These are phyloP conservation scores for Jamesozyma piceae DNA, from an alignment of 805 yeast species.

Conservation along the genomic window DNA sequence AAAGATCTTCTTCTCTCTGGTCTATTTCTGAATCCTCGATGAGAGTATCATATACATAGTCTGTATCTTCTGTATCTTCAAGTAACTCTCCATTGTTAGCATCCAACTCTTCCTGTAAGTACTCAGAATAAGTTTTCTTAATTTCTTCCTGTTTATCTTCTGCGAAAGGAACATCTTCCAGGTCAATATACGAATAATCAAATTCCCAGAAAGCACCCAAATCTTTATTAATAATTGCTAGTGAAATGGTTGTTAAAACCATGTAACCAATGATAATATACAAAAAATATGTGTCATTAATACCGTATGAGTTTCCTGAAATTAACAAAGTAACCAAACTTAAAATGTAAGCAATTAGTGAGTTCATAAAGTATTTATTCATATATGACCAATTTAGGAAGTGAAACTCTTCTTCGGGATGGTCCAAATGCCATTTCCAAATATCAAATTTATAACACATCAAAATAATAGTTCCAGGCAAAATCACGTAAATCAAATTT, in stretches of 20 bases:
- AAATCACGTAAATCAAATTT: conserved; percentile 6
- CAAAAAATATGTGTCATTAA: background rate
- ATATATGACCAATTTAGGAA: conserved; percentile 29
- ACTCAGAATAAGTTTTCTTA: background rate
- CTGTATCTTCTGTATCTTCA: background rate
- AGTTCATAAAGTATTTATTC: conserved; percentile 36
- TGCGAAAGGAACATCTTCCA: background rate
- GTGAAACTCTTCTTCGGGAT: conserved; percentile 31
- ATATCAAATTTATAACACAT: conserved; percentile 47
- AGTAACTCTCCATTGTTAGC: background rate
- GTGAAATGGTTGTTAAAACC: background rate
- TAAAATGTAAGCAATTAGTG: background rate
- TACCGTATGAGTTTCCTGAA: background rate
- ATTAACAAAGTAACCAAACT: background rate
- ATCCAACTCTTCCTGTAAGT: background rate
- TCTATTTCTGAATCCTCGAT: background rate
- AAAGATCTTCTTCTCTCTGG: background rate
- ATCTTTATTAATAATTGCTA: background rate
- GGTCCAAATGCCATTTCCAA: conserved; percentile 29
- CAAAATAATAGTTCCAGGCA: conserved; percentile 44
- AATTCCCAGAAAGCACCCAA: background rate
- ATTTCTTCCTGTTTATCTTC: background rate
- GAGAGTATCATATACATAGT: background rate
- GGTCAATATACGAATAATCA: background rate
- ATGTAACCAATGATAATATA: background rate